A percentile compares a stretch with the other conserved stretches of the same genome.
Conservation (phyloP, 345 rosid genomes). For the Corymbia maculata region DNA sequence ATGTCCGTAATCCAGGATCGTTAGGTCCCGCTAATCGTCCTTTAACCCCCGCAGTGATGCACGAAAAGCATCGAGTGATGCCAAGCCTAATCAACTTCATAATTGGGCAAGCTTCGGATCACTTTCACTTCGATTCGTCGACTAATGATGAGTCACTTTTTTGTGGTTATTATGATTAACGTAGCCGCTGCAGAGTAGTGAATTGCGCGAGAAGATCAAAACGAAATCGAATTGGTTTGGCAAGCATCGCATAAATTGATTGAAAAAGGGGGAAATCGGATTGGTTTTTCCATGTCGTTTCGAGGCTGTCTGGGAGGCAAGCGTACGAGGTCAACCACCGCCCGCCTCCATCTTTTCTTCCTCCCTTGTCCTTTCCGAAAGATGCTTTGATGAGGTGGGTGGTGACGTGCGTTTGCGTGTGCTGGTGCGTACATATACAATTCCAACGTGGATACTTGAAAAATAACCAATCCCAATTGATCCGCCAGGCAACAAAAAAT, state of each 20-base stretch:
- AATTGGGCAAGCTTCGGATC: neutral
- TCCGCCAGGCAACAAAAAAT: neutral
- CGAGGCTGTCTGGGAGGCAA: neutral
- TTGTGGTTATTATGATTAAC: neutral
- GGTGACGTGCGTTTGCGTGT: neutral
- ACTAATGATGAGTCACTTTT: neutral
- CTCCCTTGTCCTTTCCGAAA: neutral
- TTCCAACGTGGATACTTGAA: neutral
- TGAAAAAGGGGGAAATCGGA: neutral
- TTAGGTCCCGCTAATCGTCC: neutral
- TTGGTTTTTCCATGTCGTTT: neutral
- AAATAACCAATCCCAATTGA: neutral
- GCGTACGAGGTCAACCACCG: neutral
- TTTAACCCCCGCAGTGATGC: neutral
- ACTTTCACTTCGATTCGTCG: neutral
- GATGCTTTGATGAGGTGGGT: neutral
- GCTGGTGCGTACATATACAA: neutral
- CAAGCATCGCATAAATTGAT: neutral
- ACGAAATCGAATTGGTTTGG: neutral
- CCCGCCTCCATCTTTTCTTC: neutral
- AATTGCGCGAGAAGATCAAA: neutral
- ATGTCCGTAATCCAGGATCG: neutral
- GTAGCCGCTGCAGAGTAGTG: neutral
- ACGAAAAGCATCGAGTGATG: neutral
- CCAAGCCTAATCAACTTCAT: neutral